Evolutionary conservation across 2,329 filamentous ascomycete species (phyloP).

Genomic region (Colletotrichum somersetense): DNA sequence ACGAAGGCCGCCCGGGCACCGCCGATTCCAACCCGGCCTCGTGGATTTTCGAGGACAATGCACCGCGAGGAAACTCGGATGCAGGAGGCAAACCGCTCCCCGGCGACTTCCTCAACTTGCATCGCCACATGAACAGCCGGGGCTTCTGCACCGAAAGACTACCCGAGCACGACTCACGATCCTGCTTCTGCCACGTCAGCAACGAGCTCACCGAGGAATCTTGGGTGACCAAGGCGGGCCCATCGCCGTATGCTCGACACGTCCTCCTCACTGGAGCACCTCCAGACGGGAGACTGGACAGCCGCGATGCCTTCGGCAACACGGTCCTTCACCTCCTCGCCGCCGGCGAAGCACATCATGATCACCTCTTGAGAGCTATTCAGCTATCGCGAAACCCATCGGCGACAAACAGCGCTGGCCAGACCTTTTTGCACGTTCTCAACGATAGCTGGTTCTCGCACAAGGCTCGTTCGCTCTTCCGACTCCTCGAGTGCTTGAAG

Average conservation of each 20-base stretch:
- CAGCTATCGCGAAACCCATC: conserved; percentile 32
- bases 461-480: conserved; percentile 46
- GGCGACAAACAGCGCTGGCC: conserved; percentile 57
- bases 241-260: conserved; percentile 41
- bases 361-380: conserved; percentile 49
- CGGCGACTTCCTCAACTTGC: conserved; percentile 62
- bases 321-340: conserved; percentile 62
- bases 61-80: conserved; percentile 42
- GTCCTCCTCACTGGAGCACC: conserved; percentile 20
- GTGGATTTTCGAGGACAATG: conserved; percentile 49
- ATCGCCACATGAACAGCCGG: conserved; percentile 39
- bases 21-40: conserved; percentile 41
- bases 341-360: conserved; percentile 49
- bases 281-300: conserved; percentile 38
- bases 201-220: conserved; percentile 45
- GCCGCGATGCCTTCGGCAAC: conserved; percentile 60
- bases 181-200: conserved; percentile 49
- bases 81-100: conserved; percentile 54
- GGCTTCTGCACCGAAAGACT: conserved; percentile 43
- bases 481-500: conserved; percentile 46
- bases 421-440: conserved; percentile 64
- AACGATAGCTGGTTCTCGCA: conserved; percentile 50
- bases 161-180: conserved; percentile 45
- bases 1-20: conserved; percentile 42
- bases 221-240: conserved; percentile 50